A percentile compares a stretch with the other conserved stretches of the same genome.
Evolutionary conservation across 2,329 filamentous ascomycete species (phyloP).

Genomic region (Calonectria naviculata): DNA sequence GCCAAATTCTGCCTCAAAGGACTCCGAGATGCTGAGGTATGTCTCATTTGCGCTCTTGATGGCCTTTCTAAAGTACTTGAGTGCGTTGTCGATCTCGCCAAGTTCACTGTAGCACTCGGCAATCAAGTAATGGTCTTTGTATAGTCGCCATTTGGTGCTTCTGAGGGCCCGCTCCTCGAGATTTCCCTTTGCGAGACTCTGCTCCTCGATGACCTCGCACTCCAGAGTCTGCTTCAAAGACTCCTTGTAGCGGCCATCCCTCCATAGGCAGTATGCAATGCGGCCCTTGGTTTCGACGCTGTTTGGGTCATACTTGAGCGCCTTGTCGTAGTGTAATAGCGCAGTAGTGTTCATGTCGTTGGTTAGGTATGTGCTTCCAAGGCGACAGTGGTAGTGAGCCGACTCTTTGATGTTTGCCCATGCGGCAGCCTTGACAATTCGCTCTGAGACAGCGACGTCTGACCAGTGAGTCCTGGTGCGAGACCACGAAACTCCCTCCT

Average conservation of each 20-base stretch:
- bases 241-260: slow-evolving; percentile 48
- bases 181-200: slow-evolving; percentile 39
- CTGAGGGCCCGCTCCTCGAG: slow-evolving; percentile 38
- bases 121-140: slow-evolving; percentile 53
- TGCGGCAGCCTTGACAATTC: slow-evolving; percentile 48
- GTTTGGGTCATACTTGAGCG: slow-evolving; percentile 49
- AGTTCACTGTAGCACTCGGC: slow-evolving; percentile 50
- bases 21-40: slow-evolving; percentile 41
- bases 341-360: slow-evolving; percentile 49
- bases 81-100: slow-evolving; percentile 44
- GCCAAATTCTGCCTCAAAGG: slow-evolving; percentile 51
- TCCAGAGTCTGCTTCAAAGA: slow-evolving; percentile 49
- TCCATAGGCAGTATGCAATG: slow-evolving; percentile 53
- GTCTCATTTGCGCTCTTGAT: slow-evolving; percentile 43
- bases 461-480: slow-evolving; percentile 51
- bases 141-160: slow-evolving; percentile 51
- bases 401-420: slow-evolving; percentile 50
- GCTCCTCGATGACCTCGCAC: slow-evolving; percentile 49
- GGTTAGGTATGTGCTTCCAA: slow-evolving; percentile 53
- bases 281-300: slow-evolving; percentile 52
- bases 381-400: slow-evolving; percentile 51
- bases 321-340: slow-evolving; percentile 48
- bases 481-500: slow-evolving; percentile 50
- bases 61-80: slow-evolving; percentile 51
- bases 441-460: slow-evolving; percentile 46